Percentiles rank a stretch among this genome's conserved stretches.
Conservation (phyloP, 305 asterid genomes). For the Fraxinus dipetala region DNA sequence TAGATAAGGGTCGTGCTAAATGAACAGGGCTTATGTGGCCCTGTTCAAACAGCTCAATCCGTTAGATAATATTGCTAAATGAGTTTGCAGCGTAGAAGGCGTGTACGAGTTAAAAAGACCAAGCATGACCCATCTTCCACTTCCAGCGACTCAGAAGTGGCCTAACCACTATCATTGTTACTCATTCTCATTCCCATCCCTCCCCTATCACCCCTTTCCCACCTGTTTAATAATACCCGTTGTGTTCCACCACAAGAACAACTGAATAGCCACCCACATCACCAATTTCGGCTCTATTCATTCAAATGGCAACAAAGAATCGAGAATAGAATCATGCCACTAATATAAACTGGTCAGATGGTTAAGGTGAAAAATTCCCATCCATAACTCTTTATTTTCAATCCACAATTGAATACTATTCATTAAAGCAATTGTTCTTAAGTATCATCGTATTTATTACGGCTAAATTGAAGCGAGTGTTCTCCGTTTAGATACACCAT, state of each 20-base stretch:
- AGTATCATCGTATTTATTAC: neutral
- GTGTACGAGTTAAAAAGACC: neutral
- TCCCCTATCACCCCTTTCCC: neutral
- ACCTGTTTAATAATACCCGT: neutral
- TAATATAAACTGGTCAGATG: neutral
- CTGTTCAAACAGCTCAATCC: neutral
- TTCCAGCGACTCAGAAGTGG: neutral
- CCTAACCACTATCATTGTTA: neutral
- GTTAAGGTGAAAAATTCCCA: neutral
- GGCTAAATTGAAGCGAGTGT: neutral
- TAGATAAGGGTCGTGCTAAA: neutral
- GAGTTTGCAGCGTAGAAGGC: neutral
- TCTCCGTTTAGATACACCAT: neutral
- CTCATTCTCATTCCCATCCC: neutral
- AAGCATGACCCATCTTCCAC: neutral
- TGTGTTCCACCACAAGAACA: neutral
- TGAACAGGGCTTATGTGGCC: neutral
- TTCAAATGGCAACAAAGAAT: neutral
- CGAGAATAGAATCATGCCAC: neutral
- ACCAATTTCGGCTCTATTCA: neutral
- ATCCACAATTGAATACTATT: slow-evolving; percentile 10
- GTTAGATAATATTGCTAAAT: neutral
- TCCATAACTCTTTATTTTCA: neutral
- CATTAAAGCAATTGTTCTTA: neutral
- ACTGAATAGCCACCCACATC: neutral